Conservation (phyloP, 148 eudicot genomes). For the Rhododendron ovatum region DNA sequence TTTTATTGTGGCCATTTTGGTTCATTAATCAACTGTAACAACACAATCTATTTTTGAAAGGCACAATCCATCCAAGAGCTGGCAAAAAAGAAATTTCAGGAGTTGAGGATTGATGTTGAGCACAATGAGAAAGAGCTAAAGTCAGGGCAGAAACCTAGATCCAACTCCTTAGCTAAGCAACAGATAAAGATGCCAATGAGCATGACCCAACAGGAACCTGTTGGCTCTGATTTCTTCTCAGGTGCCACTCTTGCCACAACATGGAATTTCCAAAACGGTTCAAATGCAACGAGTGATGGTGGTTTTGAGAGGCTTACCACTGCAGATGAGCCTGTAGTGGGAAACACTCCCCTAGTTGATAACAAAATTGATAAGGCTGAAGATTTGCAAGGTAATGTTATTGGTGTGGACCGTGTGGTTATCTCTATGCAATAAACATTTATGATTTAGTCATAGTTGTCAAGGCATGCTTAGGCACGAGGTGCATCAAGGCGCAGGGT, state of each 20-base stretch:
- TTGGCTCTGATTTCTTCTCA: constrained; percentile 64
- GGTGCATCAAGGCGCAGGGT: neutral
- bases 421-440: neutral
- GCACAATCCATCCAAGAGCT: constrained; percentile 85
- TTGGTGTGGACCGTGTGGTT: neutral
- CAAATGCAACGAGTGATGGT: constrained; percentile 21
- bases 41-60: constrained; percentile 30
- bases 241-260: constrained; percentile 43
- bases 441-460: neutral
- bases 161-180: constrained; percentile 38
- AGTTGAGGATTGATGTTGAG: constrained; percentile 41
- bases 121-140: constrained; percentile 49
- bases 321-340: constrained; percentile 45
- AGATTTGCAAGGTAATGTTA: constrained; percentile 53
- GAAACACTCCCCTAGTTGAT: constrained; percentile 38
- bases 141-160: constrained; percentile 41
- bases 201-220: constrained; percentile 46
- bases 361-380: constrained; percentile 50
- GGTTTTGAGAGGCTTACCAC: constrained; percentile 33
- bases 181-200: constrained; percentile 42
- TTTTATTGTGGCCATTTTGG: neutral
- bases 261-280: constrained; percentile 36
- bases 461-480: neutral
- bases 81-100: constrained; percentile 70
- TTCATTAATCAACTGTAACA: constrained; percentile 3